Base-by-base conservation (phyloP, 306 rosid species). In the Fagus crenata region DNA sequence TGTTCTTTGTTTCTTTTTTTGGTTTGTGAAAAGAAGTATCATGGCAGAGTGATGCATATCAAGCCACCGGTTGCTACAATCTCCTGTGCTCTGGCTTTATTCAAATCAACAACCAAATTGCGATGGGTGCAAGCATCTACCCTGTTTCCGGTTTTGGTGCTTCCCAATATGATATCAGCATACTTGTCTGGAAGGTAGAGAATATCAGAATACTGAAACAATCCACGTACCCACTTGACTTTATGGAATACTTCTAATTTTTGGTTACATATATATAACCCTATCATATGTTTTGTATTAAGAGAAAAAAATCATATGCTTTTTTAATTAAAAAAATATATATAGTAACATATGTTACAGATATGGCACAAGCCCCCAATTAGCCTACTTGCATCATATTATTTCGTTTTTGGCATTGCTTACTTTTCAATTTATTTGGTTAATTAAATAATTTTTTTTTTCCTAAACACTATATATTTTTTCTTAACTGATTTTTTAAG, bases 31-130 rank as follows among this genome's bases (percentile, higher is more conserved):
- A 56, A 22, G 3, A 46, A 13, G 8, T 69, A 80, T 14, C 56
- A 9, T 81, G 79, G 63, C 84, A 88, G 92, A 88, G 88, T 77
- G 92, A 88, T 80, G 88, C 88, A 41, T 88, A 88, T 84, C 88
- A 86, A 86, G 88, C 88, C 14, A 88, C 92, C 6, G 92, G 92
- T 68, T 88, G 92, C 80, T 88, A 88, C 58, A 88, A 88, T 75
- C 87, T 88, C 35, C 87, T 84, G 67, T 88, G 92, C 75, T 80
- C 86, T 55, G 92, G 92, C 53, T 88, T 88, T 72, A 55, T 88
- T 79, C 92, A 88, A 84, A 75, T 84, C 77, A 86, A 72, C 86
- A 84, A 49, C 84, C 73, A 82, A 55, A 84, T 88, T 71, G 92
- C 89, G 28, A 73, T 88, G 2, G 92, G 92, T 74, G 89, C 88